Evolutionary conservation across 345 rosid genomes (phyloP).

Genomic region (sweet orange (Citrus sinensis)): DVS_A1.0 CM039166.1:9199501-9200000

Average conservation of each 20-base stretch:
- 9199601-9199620: conserved; percentile 15
- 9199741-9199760: background rate
- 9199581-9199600: conserved; percentile 16
- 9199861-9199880: background rate
- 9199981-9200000: background rate
- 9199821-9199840: background rate
- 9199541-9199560: conserved; percentile 22
- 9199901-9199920: background rate
- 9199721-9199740: too few species aligned
- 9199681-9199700: background rate
- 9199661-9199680: background rate
- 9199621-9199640: conserved; percentile 16
- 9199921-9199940: background rate
- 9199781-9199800: conserved; percentile 3
- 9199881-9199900: background rate
- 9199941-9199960: background rate
- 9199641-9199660: conserved; percentile 6
- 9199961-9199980: background rate
- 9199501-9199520: background rate
- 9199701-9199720: background rate
- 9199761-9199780: background rate
- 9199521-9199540: conserved; percentile 1
- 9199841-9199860: background rate
- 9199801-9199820: background rate
- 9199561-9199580: conserved; percentile 4